Evolutionary conservation across 208 protist species (phyloP).

Genomic region (Trypanosoma lewisi): DNA sequence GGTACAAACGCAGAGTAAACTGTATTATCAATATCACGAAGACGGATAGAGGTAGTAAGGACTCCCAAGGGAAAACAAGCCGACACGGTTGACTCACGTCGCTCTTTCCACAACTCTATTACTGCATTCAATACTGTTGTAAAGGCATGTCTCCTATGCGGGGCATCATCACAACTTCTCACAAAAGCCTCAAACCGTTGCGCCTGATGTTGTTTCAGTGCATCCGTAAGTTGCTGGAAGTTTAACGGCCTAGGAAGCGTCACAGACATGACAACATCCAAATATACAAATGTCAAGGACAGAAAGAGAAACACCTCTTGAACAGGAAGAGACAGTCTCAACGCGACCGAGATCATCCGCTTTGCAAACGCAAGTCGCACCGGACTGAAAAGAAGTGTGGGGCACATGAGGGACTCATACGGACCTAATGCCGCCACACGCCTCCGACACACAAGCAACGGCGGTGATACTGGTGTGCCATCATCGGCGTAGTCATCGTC

Average conservation of each 20-base stretch:
- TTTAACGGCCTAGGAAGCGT: slow-evolving; percentile 17
- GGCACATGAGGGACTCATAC: slow-evolving; percentile 61
- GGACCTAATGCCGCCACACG: slow-evolving; percentile 36
- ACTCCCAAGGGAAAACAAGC: slow-evolving; percentile 35
- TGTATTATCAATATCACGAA: slow-evolving; percentile 31
- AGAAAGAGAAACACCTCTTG: slow-evolving; percentile 52
- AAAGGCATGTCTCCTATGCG: not conserved
- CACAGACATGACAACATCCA: slow-evolving; percentile 37
- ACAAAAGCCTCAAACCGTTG: not conserved
- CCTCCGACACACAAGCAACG: slow-evolving; percentile 11
- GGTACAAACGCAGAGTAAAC: slow-evolving; percentile 29
- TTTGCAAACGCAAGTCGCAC: slow-evolving; percentile 33
- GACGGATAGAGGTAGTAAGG: slow-evolving; percentile 26
- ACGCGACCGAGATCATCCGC: slow-evolving; percentile 30
- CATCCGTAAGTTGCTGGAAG: slow-evolving; percentile 8
- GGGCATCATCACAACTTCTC: not conserved
- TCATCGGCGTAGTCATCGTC: not conserved
- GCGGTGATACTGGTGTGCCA: too few species aligned
- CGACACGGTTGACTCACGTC: slow-evolving; percentile 44
- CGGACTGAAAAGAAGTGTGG: slow-evolving; percentile 57
- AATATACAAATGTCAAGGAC: slow-evolving; percentile 43
- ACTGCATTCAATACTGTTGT: slow-evolving; percentile 28
- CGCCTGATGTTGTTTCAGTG: not conserved
- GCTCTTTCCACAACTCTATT: slow-evolving; percentile 33
- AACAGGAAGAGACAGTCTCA: slow-evolving; percentile 37